A percentile compares a stretch with the other conserved stretches of the same genome.
Evolutionary conservation across 495 filamentous ascomycete genomes (phyloP).

Genomic region (Neurospora intermedia): DNA sequence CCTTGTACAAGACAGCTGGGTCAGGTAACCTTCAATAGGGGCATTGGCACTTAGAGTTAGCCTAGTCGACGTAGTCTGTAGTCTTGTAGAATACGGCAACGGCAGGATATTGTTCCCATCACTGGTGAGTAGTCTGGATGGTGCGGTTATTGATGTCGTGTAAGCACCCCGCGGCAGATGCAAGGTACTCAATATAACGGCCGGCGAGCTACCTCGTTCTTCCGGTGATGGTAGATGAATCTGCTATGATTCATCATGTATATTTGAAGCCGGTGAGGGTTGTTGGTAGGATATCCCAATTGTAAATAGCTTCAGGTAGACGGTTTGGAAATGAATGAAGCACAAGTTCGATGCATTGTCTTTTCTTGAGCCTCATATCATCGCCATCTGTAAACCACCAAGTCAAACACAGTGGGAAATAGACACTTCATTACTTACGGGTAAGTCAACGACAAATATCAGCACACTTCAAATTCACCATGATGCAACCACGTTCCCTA

Average conservation of each 20-base stretch:
- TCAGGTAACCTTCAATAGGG: too few species aligned
- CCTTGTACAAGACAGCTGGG: too few species aligned
- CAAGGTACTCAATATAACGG: not conserved
- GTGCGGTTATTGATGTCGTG: not conserved
- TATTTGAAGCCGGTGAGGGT: not conserved
- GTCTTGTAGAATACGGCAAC: too few species aligned
- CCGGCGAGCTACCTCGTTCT: not conserved
- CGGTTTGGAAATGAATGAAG: not conserved
- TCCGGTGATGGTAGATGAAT: not conserved
- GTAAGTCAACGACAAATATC: not conserved
- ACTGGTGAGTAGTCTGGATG: too few species aligned
- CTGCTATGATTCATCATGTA: not conserved
- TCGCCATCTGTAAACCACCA: not conserved
- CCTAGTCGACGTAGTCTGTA: too few species aligned
- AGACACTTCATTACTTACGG: too few species aligned
- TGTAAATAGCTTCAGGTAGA: not conserved
- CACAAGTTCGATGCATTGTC: not conserved
- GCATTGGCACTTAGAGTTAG: too few species aligned
- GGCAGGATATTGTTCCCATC: too few species aligned
- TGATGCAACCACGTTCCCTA: constrained; percentile 31
- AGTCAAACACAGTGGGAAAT: too few species aligned
- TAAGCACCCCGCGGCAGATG: not conserved
- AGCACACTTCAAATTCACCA: not conserved
- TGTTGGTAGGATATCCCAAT: not conserved
- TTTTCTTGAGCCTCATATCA: not conserved